Evolutionary conservation across 768 basidiomycete species (phyloP).

Genomic region (Termitomyces sp.): DNA sequence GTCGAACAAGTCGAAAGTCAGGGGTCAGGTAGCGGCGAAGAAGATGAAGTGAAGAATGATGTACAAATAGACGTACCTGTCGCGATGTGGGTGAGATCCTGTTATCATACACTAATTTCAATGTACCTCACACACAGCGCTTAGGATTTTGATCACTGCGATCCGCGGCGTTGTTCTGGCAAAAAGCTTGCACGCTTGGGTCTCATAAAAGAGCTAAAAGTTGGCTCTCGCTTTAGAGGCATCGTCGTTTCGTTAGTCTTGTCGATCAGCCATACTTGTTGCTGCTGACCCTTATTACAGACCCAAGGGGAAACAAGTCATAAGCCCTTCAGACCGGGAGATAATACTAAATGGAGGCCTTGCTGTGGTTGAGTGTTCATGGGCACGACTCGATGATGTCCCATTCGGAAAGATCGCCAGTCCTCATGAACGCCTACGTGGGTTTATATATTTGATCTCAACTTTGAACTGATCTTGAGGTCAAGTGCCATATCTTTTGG

Average conservation of each 20-base stretch:
- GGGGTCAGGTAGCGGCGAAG: conserved; percentile 12
- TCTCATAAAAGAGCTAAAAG: conserved; percentile 74
- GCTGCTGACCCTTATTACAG: conserved; percentile 28
- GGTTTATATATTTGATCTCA: conserved; percentile 17
- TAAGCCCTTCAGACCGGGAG: conserved; percentile 82
- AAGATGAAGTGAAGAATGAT: conserved; percentile 22
- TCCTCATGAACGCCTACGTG: conserved; percentile 86
- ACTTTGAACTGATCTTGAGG: not conserved
- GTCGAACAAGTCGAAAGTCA: conserved; percentile 28
- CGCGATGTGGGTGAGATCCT: conserved; percentile 87
- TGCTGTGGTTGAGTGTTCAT: conserved; percentile 98
- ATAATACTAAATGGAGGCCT: conserved; percentile 69
- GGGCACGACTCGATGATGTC: conserved; percentile 93
- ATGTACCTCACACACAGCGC: not conserved
- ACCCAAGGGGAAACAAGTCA: conserved; percentile 73
- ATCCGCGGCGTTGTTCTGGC: conserved; percentile 76
- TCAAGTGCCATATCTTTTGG: conserved; percentile 90
- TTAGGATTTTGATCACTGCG: conserved; percentile 97
- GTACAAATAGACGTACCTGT: conserved; percentile 63
- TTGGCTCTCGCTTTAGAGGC: conserved; percentile 86
- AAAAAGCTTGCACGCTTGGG: conserved; percentile 88
- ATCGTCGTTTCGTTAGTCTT: conserved; percentile 85
- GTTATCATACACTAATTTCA: not conserved
- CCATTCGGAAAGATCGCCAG: conserved; percentile 92
- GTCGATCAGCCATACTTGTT: not conserved